phyloP scores from a whole-genome alignment of 1,139 yeast species.

The Wickerhamomyces sp. region DNA sequence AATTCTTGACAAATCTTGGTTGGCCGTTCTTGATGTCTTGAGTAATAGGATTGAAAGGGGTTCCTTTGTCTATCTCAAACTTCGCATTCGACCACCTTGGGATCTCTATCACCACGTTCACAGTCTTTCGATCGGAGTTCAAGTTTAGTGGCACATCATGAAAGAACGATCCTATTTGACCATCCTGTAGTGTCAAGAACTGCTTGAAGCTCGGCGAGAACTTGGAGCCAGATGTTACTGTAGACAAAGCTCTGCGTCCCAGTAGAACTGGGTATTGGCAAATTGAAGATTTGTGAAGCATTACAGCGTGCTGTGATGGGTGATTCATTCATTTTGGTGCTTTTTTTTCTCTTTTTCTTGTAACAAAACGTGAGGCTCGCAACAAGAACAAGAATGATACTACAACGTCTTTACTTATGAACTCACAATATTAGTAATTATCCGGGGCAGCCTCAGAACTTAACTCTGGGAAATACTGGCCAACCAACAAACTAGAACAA shows the following conservation, averaged over 20 bases:
- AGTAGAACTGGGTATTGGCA: background rate
- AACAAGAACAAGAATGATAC: no score
- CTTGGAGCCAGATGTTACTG: slow-evolving; percentile 34
- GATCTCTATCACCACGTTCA: slow-evolving; percentile 89
- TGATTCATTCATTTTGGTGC: no score
- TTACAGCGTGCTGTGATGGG: no score
- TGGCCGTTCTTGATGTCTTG: slow-evolving; percentile 94
- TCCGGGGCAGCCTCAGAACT: no score
- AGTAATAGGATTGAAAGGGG: slow-evolving; percentile 77
- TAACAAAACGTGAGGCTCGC: no score
- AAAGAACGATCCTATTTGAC: slow-evolving; percentile 66
- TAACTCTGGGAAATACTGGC: no score
- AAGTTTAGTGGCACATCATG: slow-evolving; percentile 86
- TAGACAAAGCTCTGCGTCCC: slow-evolving; percentile 11
- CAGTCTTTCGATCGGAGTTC: slow-evolving; percentile 54
- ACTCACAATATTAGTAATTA: no score
- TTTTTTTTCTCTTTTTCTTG: no score
- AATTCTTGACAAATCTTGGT: slow-evolving; percentile 80
- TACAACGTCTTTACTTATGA: no score
- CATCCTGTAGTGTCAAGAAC: slow-evolving; percentile 35
- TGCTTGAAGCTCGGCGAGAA: slow-evolving; percentile 40
- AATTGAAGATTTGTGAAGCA: no score
- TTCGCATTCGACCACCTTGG: slow-evolving; percentile 97
- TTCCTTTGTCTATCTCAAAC: slow-evolving; percentile 77
- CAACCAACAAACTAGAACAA: no score